Evolutionary conservation across 2,329 filamentous ascomycete genomes (phyloP).

Genomic region (Parascedosporium putredinis): DNA sequence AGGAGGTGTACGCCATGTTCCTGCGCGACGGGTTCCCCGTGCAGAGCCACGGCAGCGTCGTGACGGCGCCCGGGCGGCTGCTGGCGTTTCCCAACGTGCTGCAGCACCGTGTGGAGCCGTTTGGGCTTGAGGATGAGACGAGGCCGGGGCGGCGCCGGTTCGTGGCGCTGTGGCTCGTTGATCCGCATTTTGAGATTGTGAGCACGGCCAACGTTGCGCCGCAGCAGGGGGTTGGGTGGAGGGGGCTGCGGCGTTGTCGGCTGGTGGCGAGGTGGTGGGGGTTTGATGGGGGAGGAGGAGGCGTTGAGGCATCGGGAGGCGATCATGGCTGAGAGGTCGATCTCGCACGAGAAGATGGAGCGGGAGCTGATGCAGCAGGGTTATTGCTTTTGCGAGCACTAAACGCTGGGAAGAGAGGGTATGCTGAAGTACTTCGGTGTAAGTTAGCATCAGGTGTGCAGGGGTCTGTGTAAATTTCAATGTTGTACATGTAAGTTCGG

Average conservation of each 20-base stretch:
- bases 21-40: constrained; percentile 12
- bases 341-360: not conserved
- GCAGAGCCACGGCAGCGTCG: constrained; percentile 16
- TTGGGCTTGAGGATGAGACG: constrained; percentile 33
- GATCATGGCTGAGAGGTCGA: not conserved
- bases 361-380: not conserved
- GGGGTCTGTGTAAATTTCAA: too few relatives aligned
- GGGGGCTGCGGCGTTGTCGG: not conserved
- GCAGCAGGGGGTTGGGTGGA: constrained; percentile 22
- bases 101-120: constrained; percentile 35
- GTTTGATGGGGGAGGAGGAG: not conserved
- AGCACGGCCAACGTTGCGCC: constrained; percentile 24
- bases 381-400: constrained; percentile 1
- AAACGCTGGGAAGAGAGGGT: too few relatives aligned
- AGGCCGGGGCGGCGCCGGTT: constrained; percentile 41
- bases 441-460: too few relatives aligned
- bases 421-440: too few relatives aligned
- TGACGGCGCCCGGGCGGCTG: constrained; percentile 15
- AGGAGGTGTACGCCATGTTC: constrained; percentile 11
- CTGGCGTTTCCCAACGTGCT: constrained; percentile 18
- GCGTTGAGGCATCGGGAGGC: not conserved
- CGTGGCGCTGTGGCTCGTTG: constrained; percentile 42
- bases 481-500: too few relatives aligned
- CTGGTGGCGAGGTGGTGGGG: not conserved
- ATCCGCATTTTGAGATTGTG: constrained; percentile 30